Evolutionary conservation across 306 rosid genomes (phyloP).

Genomic region (Vicia sativa): DNA sequence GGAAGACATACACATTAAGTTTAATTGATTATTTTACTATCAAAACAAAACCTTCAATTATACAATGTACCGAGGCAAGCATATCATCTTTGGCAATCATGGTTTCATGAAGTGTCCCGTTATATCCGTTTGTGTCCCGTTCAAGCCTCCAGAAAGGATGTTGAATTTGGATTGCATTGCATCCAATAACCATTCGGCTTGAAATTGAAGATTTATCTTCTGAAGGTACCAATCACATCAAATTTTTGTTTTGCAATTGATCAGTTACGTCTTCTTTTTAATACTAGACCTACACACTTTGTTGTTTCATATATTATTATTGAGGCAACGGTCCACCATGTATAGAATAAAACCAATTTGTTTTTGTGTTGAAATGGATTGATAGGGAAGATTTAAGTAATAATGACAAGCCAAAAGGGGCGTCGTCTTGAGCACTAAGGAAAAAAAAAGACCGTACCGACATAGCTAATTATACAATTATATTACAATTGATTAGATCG

Average conservation of each 20-base stretch:
- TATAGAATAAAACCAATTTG: slow-evolving; percentile 6
- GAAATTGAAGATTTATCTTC: slow-evolving; percentile 65
- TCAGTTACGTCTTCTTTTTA: not conserved
- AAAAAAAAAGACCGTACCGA: not conserved
- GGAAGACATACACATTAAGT: too few relatives aligned
- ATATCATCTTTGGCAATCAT: not conserved
- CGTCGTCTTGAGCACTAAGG: slow-evolving; percentile 29
- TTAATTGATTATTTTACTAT: too few relatives aligned
- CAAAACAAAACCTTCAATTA: too few relatives aligned
- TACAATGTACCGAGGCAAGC: not conserved
- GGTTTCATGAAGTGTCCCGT: not conserved
- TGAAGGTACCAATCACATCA: slow-evolving; percentile 42
- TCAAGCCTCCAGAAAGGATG: not conserved
- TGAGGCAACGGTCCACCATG: slow-evolving; percentile 5
- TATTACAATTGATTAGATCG: not conserved
- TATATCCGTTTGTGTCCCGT: too few relatives aligned
- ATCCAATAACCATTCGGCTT: slow-evolving; percentile 25
- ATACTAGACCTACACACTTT: slow-evolving; percentile 33
- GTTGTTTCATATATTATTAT: slow-evolving; percentile 30
- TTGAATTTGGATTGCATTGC: not conserved
- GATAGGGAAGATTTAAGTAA: not conserved
- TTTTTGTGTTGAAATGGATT: not conserved
- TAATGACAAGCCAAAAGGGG: not conserved
- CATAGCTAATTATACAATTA: not conserved
- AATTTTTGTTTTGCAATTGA: not conserved